phyloP scores from a whole-genome alignment of 2,329 filamentous ascomycete genomes.

The Diaporthe destruens region DNA sequence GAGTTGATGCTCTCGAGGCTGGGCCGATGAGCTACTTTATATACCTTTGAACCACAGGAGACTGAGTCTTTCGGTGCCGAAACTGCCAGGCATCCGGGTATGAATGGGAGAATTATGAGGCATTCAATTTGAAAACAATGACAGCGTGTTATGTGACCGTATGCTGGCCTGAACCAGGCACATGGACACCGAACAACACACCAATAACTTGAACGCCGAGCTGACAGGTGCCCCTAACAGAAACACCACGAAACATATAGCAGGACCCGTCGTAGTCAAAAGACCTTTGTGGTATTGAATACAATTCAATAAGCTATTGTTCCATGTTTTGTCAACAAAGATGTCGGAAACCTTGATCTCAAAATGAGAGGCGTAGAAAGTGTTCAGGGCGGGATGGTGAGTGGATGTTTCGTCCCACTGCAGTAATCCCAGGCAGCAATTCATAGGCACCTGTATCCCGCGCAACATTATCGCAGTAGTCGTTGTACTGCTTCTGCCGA shows the following conservation, averaged over 20 bases:
- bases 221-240: not conserved
- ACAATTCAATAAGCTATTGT: not conserved
- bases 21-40: not conserved
- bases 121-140: not conserved
- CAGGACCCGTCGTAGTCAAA: too few species aligned
- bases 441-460: too few species aligned
- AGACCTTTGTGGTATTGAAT: not conserved
- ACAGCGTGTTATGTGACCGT: not conserved
- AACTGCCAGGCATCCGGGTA: not conserved
- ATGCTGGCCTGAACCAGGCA: not conserved
- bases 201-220: too few species aligned
- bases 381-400: too few species aligned
- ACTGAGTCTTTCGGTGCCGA: not conserved
- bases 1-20: not conserved
- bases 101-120: not conserved
- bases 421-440: too few species aligned
- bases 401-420: too few species aligned
- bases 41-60: not conserved
- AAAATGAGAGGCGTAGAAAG: not conserved
- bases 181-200: not conserved
- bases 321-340: not conserved
- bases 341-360: not conserved
- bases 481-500: too few species aligned
- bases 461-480: too few species aligned
- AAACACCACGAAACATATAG: not conserved